These are phyloP conservation scores for Phaseolus lunatus DNA, from an alignment of 306 rosid genomes.

Conservation along the genomic window DNA sequence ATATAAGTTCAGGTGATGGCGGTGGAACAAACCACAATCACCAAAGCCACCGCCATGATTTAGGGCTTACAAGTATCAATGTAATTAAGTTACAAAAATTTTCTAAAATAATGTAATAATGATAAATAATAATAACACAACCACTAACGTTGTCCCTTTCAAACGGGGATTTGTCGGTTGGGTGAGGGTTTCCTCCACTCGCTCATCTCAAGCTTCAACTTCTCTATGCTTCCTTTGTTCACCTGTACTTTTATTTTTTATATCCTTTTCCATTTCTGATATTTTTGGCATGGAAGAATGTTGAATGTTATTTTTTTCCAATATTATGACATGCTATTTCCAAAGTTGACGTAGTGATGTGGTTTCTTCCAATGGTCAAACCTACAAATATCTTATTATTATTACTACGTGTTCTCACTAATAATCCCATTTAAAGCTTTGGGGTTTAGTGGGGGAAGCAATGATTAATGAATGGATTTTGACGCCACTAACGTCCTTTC, in stretches of 20 bases:
- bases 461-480: slow-evolving; percentile 72
- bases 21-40: slow-evolving; percentile 6
- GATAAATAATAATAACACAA: neutral
- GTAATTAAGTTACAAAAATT: neutral
- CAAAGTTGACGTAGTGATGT: slow-evolving; percentile 47
- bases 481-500: slow-evolving; percentile 56
- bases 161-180: slow-evolving; percentile 62
- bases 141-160: slow-evolving; percentile 49
- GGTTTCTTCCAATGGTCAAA: slow-evolving; percentile 60
- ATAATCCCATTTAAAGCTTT: slow-evolving; percentile 36
- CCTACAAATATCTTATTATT: slow-evolving; percentile 30
- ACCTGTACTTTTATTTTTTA: neutral
- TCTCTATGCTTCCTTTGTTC: neutral
- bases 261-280: neutral
- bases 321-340: slow-evolving; percentile 44
- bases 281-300: neutral
- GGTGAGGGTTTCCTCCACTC: slow-evolving; percentile 52
- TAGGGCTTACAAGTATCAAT: neutral
- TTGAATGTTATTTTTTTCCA: slow-evolving; percentile 3
- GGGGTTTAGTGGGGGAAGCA: slow-evolving; percentile 65
- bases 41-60: neutral
- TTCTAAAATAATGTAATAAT: neutral
- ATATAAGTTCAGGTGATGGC: slow-evolving; percentile 3
- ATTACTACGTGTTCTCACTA: slow-evolving; percentile 37
- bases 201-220: slow-evolving; percentile 13